Evolutionary conservation across 192 early-diverging fungal species (phyloP).

Genomic region (Backusella morwellensis): DNA sequence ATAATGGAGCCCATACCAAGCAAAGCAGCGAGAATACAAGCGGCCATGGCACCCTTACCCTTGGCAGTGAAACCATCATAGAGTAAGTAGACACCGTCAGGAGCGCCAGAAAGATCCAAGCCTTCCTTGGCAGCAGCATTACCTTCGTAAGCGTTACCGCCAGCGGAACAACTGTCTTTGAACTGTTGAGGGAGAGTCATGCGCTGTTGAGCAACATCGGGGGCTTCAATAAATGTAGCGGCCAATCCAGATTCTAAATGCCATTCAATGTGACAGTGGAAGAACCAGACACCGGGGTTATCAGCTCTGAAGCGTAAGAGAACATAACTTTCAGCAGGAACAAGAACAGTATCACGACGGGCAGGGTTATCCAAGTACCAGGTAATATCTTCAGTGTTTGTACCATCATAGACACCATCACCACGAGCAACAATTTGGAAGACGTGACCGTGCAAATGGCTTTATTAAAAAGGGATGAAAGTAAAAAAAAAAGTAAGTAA

Average conservation of each 20-base stretch:
- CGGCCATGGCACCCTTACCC: slow-evolving; percentile 74
- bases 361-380: slow-evolving; percentile 50
- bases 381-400: slow-evolving; percentile 27
- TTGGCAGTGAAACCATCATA: slow-evolving; percentile 57
- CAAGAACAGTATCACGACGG: slow-evolving; percentile 71
- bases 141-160: slow-evolving; percentile 57
- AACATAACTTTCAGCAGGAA: slow-evolving; percentile 64
- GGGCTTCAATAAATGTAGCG: slow-evolving; percentile 70
- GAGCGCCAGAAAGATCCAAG: slow-evolving; percentile 61
- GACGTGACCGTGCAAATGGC: slow-evolving; percentile 86
- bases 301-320: slow-evolving; percentile 75
- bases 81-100: slow-evolving; percentile 50
- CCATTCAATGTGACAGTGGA: slow-evolving; percentile 90
- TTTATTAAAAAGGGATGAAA: slow-evolving; percentile 21
- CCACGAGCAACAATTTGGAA: slow-evolving; percentile 78
- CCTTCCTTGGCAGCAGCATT: slow-evolving; percentile 76
- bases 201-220: slow-evolving; percentile 51
- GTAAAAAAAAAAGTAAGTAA: neutral
- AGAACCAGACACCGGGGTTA: slow-evolving; percentile 81
- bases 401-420: slow-evolving; percentile 54
- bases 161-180: slow-evolving; percentile 59
- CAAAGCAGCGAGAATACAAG: slow-evolving; percentile 69
- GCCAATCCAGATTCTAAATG: slow-evolving; percentile 72
- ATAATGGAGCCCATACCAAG: slow-evolving; percentile 72
- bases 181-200: slow-evolving; percentile 52